Base-by-base conservation (phyloP, 2,329 filamentous ascomycete species). In the Mycosphaerella sp. region DNA sequence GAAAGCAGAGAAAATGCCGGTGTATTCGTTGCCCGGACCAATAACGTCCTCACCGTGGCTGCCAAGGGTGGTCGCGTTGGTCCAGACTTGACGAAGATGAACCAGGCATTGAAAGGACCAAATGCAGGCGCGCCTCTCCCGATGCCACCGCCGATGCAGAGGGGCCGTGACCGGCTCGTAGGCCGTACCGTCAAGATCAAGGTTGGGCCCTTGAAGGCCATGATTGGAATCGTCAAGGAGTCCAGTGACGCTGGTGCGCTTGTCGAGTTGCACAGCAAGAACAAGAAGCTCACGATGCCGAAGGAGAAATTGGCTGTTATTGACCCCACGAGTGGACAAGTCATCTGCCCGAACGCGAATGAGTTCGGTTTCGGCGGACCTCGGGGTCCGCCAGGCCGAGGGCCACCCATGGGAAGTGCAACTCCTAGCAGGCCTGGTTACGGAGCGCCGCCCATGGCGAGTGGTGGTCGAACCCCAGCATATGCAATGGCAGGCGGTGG, bases 161-260 rank as follows among this genome's bases (percentile, higher is more conserved):
- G 83, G 49, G 89, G 89, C 21, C 83, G 90, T 39, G 93, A 98
- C 70, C 83, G 84, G 52, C 79, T 93, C 29, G 84, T 97, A 59
- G 91, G 91, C 42, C 92, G 95, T 74, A 96, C 90, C 0, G 90
- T 97, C 43, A 89, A 86, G 48, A 87, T 97, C 66, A 83, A 85
- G 54, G 89, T 86, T 67, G 93, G 93, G 29, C 84, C 86, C 21
- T 90, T 92, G 76, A 98, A 98, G 73, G 92, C 92, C 53, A 78
- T 96, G 42, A 77, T 97, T 41, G 93, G 93, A 64, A 95, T 96
- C 61, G 91, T 98, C 64, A 96, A 95, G 69, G 92, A 97, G 68
- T 87, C 92, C 0, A 95, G 89, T 6, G 91, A 95, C 64, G 82
- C 82, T 3, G 83, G 87, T 65, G 92, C 89, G 31, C 86, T 91